Evolutionary conservation across 176 grass and related monocot genomes (phyloP).

Genomic region (Oropetium thomaeum): DNA sequence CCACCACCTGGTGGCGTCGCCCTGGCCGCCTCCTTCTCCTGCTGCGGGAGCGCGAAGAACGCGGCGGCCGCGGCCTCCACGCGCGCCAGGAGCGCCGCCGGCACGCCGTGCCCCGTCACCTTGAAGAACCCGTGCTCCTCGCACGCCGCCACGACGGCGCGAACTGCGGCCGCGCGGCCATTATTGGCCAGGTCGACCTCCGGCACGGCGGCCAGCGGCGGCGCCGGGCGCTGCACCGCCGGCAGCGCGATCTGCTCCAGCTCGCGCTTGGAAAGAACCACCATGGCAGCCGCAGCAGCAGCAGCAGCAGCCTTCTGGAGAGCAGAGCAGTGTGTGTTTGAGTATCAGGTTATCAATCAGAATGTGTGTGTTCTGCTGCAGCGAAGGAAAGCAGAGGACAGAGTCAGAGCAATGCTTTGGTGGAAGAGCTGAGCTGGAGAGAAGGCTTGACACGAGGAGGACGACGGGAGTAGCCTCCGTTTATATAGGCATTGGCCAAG

Average conservation of each 20-base stretch:
- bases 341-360: neutral
- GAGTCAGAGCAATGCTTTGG: neutral
- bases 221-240: slow-evolving; percentile 30
- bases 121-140: slow-evolving; percentile 88
- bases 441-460: neutral
- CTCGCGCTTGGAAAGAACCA: slow-evolving; percentile 56
- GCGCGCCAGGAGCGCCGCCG: slow-evolving; percentile 48
- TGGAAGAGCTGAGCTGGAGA: neutral
- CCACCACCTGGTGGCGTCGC: neutral
- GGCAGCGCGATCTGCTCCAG: slow-evolving; percentile 69
- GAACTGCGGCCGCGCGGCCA: slow-evolving; percentile 1
- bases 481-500: slow-evolving; percentile 39
- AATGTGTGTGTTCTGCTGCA: neutral
- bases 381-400: slow-evolving; percentile 17
- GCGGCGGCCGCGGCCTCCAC: slow-evolving; percentile 46
- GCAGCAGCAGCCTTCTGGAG: neutral
- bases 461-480: neutral
- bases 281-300: too few species aligned
- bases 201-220: slow-evolving; percentile 39
- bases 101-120: slow-evolving; percentile 68
- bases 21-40: slow-evolving; percentile 55
- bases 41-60: slow-evolving; percentile 58
- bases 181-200: slow-evolving; percentile 40
- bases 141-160: slow-evolving; percentile 52
- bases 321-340: neutral